A percentile compares a stretch with the other conserved stretches of the same genome.
Evolutionary conservation across 257 asterid species (phyloP).

Genomic region (Nicotiana undulata): DNA sequence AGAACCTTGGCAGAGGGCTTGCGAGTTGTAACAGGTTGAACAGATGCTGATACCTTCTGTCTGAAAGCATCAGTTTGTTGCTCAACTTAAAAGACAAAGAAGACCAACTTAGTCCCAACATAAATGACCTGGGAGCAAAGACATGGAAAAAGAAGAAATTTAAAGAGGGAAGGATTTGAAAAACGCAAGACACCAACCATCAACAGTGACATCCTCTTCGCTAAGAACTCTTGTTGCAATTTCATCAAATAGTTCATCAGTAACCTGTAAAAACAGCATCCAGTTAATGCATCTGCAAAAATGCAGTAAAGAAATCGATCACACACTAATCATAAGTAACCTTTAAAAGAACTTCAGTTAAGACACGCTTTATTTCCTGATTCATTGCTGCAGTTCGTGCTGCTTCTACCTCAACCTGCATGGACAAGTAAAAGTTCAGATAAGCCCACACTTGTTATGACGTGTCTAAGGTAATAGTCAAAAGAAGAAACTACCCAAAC

Average conservation of each 20-base stretch:
- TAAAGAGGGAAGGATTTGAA: background rate
- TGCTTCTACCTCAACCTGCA: constrained; percentile 88
- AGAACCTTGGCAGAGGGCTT: constrained; percentile 57
- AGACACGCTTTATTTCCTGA: constrained; percentile 88
- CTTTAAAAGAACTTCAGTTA: constrained; percentile 96
- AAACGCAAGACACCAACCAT: constrained; percentile 39
- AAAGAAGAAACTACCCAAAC: background rate
- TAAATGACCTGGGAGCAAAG: background rate
- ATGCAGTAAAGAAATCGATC: constrained; percentile 2
- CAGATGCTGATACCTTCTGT: constrained; percentile 28
- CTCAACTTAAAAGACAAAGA: constrained; percentile 34
- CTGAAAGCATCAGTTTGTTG: constrained; percentile 30
- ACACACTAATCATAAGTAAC: constrained; percentile 40
- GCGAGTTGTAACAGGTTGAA: constrained; percentile 40
- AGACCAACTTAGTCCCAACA: constrained; percentile 1
- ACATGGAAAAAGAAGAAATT: constrained; percentile 14
- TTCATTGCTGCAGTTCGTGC: constrained; percentile 84
- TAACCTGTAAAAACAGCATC: constrained; percentile 60
- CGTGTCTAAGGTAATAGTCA: background rate
- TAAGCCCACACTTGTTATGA: constrained; percentile 14
- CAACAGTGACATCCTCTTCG: constrained; percentile 62
- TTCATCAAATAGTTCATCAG: constrained; percentile 95
- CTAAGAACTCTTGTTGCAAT: constrained; percentile 86
- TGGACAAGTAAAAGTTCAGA: constrained; percentile 13
- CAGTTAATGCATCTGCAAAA: constrained; percentile 26